phyloP scores from a whole-genome alignment of 2,329 filamentous ascomycete species.

The Ascosphaera pollenicola region DNA sequence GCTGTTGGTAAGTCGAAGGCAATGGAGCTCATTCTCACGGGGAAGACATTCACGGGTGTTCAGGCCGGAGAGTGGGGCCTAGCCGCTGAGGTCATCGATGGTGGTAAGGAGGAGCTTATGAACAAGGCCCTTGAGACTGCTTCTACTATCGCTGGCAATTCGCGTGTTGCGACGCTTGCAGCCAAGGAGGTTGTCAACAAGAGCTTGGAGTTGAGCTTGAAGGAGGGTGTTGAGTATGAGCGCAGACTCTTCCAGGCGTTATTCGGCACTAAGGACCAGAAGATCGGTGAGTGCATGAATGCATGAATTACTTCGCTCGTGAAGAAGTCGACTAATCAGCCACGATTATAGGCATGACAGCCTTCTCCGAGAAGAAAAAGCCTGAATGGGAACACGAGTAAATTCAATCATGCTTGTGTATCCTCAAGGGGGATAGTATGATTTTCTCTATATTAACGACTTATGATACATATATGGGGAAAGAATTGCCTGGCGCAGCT shows the following conservation, averaged over 20 bases:
- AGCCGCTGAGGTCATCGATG: conserved; percentile 57
- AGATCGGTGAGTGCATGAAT: conserved; percentile 44
- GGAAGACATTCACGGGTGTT: conserved; percentile 58
- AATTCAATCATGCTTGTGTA: too few relatives aligned
- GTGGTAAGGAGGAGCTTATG: conserved; percentile 57
- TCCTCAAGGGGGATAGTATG: too few relatives aligned
- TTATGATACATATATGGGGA: too few relatives aligned
- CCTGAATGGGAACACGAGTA: conserved; percentile 69
- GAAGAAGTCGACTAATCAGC: too few relatives aligned
- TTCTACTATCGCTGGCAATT: conserved; percentile 72
- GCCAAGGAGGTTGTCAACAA: conserved; percentile 99
- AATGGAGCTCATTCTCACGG: conserved; percentile 82
- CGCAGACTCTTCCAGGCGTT: conserved; percentile 76
- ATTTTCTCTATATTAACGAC: too few relatives aligned
- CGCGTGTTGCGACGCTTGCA: conserved; percentile 66
- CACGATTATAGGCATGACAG: conserved; percentile 46
- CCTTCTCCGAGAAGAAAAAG: conserved; percentile 90
- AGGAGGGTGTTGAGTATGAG: conserved; percentile 90
- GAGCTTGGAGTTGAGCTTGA: conserved; percentile 72
- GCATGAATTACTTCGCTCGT: conserved; percentile 2
- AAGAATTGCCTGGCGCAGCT: background rate
- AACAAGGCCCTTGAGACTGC: conserved; percentile 63
- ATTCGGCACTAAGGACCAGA: conserved; percentile 92
- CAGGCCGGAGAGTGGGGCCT: conserved; percentile 84
- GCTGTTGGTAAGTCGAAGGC: conserved; percentile 67